Percentiles rank a stretch among this genome's conserved stretches.
Evolutionary conservation across 768 basidiomycete genomes (phyloP).

Genomic region (Boletellus ananiceps): DNA sequence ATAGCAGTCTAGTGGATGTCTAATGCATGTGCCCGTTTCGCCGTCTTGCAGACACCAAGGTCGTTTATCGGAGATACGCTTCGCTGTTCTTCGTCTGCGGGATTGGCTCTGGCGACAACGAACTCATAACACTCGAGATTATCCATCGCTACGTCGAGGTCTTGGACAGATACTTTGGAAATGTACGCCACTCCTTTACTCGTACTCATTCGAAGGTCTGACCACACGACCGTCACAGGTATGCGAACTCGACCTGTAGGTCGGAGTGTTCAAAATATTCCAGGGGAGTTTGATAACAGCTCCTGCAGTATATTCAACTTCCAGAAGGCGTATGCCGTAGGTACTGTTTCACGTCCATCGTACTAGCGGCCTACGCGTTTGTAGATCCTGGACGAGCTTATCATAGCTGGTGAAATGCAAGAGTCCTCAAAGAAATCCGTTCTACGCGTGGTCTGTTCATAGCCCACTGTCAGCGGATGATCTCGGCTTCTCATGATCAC

Average conservation of each 20-base stretch:
- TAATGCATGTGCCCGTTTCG: background rate
- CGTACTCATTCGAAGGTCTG: background rate
- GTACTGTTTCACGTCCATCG: slow-evolving; percentile 8
- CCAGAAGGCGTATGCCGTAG: slow-evolving; percentile 87
- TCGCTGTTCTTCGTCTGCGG: slow-evolving; percentile 94
- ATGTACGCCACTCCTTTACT: slow-evolving; percentile 26
- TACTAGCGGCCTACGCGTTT: background rate
- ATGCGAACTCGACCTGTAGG: slow-evolving; percentile 89
- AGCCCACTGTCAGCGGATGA: background rate
- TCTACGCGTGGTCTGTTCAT: slow-evolving; percentile 47
- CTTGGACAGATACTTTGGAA: slow-evolving; percentile 58
- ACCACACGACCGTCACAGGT: slow-evolving; percentile 43
- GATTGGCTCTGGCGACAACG: slow-evolving; percentile 81
- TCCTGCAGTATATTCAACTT: slow-evolving; percentile 90
- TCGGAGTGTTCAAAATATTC: background rate
- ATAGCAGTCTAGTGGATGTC: slow-evolving; percentile 25
- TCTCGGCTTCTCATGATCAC: slow-evolving; percentile 4
- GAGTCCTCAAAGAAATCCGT: slow-evolving; percentile 81
- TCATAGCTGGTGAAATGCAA: slow-evolving; percentile 91
- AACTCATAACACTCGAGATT: slow-evolving; percentile 86
- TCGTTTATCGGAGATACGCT: slow-evolving; percentile 93
- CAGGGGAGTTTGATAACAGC: background rate
- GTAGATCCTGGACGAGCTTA: slow-evolving; percentile 86
- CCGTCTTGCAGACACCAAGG: slow-evolving; percentile 58
- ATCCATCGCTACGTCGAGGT: slow-evolving; percentile 93